Percentiles rank a stretch among this genome's conserved stretches.
Conservation (phyloP, 2,329 filamentous ascomycete species). For the Didymella segeticola region DNA sequence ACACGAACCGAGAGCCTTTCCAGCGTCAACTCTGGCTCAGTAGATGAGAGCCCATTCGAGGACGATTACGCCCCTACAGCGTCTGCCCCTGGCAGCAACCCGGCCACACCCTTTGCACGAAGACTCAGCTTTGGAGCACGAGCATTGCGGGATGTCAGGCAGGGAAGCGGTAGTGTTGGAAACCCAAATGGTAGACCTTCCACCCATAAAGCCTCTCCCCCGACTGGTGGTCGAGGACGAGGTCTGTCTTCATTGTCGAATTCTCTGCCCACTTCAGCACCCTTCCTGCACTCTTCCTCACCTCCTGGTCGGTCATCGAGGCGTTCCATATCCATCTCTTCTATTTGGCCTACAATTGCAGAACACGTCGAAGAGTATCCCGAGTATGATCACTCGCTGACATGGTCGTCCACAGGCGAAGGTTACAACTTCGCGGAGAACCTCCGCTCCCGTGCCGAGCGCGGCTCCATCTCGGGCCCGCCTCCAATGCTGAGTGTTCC, state of each 20-base stretch:
- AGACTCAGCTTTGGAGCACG: conserved; percentile 90
- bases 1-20: conserved; percentile 56
- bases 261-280: conserved; percentile 37
- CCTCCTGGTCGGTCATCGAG: conserved; percentile 26
- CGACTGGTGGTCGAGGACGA: conserved; percentile 63
- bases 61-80: conserved; percentile 62
- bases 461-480: conserved; percentile 63
- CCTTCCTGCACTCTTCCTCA: conserved; percentile 31
- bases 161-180: conserved; percentile 56
- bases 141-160: conserved; percentile 74
- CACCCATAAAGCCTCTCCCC: conserved; percentile 57
- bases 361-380: conserved; percentile 42
- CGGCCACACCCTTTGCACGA: conserved; percentile 77
- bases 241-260: conserved; percentile 60
- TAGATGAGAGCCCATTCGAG: conserved; percentile 60
- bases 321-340: conserved; percentile 35
- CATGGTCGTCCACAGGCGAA: conserved; percentile 73
- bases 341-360: conserved; percentile 38
- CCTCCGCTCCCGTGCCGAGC: conserved; percentile 88
- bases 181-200: conserved; percentile 70
- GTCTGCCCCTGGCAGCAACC: conserved; percentile 64
- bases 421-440: conserved; percentile 98
- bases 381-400: conserved; percentile 67
- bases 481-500: conserved; percentile 23
- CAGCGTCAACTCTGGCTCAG: conserved; percentile 54